Evolutionary conservation across 257 asterid genomes (phyloP), one percentile per base, ranked within the genome.

Genomic region (Ocimum tenuiflorum): DNA sequence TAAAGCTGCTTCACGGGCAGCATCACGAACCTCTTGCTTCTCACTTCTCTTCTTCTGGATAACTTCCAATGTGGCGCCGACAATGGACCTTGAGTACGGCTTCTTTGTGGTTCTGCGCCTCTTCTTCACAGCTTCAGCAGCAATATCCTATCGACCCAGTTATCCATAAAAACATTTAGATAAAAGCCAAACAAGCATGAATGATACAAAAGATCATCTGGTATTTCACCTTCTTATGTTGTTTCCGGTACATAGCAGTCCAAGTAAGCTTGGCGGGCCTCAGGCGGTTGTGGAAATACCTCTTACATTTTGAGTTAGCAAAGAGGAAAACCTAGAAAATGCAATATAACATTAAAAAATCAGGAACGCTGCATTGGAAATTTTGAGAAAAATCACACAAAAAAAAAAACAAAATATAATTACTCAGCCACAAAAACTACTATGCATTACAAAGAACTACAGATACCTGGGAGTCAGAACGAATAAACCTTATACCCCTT

Each of bases 11-110:
- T 84, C 88, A 56, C 91, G 76, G 9, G 86, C 91, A 62, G 86
- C 88, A 70, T 85, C 88, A 52, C 88, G 86, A 7, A 82, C 88
- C 60, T 85, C 88, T 31, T 84, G 86, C 74, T 82, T 85, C 75
- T 85, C 88, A 23, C 72, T 22, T 63, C 91, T 79, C 57, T 61
- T 81, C 79, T 84, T 81, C 80, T 81, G 91, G 13, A 84, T 84
- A 13, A 84, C 87, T 64, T 84, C 91, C 80, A 84, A 65, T 8
- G 86, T 81, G 36, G 91, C 91, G 65, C 84, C 87, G 8, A 84
- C 91, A 22, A 84, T 84, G 13, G 89, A 84, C 83, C 89, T 81
- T 3, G 89, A 84, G 78, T 84, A 84, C 0, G 89, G 89, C 69
- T 84, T 84, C 80, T 79, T 84, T 10, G 89, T 77, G 10, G 87